Evolutionary conservation across 108 stramenopile genomes (phyloP).

Genomic region (Pelagomonas calceolata): DNA sequence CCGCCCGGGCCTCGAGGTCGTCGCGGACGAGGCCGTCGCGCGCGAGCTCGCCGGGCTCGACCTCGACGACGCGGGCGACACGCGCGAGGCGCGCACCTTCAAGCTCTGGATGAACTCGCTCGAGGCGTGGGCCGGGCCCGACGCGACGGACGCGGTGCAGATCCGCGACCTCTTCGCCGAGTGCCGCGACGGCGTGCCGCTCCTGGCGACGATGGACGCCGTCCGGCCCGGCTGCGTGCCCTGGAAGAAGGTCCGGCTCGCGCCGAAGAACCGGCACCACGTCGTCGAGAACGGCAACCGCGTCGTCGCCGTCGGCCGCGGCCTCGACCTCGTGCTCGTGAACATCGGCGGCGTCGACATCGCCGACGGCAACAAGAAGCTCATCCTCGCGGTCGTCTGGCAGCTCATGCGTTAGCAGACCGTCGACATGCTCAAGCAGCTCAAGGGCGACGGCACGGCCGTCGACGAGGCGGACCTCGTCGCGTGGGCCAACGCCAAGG

Average conservation of each 20-base stretch:
- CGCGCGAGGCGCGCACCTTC: conserved; percentile 42
- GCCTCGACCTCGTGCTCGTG: conserved; percentile 17
- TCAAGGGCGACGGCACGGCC: conserved; percentile 6
- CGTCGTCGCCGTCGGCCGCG: conserved; percentile 14
- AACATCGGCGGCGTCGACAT: conserved; percentile 44
- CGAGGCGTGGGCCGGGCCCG: not conserved
- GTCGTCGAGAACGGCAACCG: conserved; percentile 24
- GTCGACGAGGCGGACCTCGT: conserved; percentile 12
- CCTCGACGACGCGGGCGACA: conserved; percentile 28
- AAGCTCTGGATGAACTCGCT: conserved; percentile 50
- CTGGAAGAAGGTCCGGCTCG: conserved; percentile 19
- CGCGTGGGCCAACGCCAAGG: conserved; percentile 25
- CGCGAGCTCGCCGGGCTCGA: conserved; percentile 32
- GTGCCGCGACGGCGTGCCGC: conserved; percentile 24
- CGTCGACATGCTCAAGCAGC: conserved; percentile 19
- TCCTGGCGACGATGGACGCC: conserved; percentile 32
- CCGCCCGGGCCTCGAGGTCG: conserved; percentile 25
- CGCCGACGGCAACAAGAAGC: conserved; percentile 32
- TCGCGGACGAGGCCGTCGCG: conserved; percentile 25
- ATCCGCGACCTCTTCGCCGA: conserved; percentile 36
- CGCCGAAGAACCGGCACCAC: conserved; percentile 23
- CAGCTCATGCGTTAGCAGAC: conserved; percentile 48
- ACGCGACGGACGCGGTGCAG: conserved; percentile 15
- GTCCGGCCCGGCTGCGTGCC: conserved; percentile 34
- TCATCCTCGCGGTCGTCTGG: conserved; percentile 47